Evolutionary conservation across 2,329 filamentous ascomycete species (phyloP), one percentile per base, ranked within the genome.

Genomic region (Fusarium phyllophilum): DNA sequence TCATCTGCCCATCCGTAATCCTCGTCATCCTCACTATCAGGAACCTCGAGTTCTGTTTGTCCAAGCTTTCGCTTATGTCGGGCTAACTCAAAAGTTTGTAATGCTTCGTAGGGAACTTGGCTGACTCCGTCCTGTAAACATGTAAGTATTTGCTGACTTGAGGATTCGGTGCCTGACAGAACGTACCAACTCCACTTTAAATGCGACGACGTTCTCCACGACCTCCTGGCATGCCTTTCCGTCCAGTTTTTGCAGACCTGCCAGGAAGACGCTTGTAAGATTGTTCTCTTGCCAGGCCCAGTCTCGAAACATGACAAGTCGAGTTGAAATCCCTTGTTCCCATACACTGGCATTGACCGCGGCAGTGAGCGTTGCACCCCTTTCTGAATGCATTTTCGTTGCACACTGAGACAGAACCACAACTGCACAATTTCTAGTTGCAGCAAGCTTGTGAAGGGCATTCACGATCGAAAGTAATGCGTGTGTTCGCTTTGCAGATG

Each of bases 271-370:
- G 74, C 87, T 86, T 68, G 85, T 84, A 31, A 85, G 83, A 24
- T 81, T 82, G 49, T 83, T 82, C 48, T 83, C 82, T 59, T 83
- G 82, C 83, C 86, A 89, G 70, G 85, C 88, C 89, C 90, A 95
- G 83, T 97, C 94, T 77, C 93, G 89, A 81, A 96, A 97, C 39
- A 97, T 82, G 31, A 92, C 92, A 69, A 97, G 81, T 61, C 94
- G 88, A 46, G 90, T 93, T 70, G 90, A 89, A 42, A 97, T 85
- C 38, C 91, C 92, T 72, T 90, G 90, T 69, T 97, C 95, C 95
- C 95, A 98, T 46, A 93, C 89, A 26, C 86, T 87, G 20, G 93
- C 91, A 64, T 92, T 92, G 71, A 98, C 87, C 45, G 94, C 90
- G 22, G 95, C 93, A 60, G 92, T 88, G 55, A 98, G 85, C 17